Percentiles rank a stretch among this genome's conserved stretches.
Evolutionary conservation across 2,329 filamentous ascomycete genomes (phyloP).

Genomic region (Cladosporium austrohemisphaericum): DNA sequence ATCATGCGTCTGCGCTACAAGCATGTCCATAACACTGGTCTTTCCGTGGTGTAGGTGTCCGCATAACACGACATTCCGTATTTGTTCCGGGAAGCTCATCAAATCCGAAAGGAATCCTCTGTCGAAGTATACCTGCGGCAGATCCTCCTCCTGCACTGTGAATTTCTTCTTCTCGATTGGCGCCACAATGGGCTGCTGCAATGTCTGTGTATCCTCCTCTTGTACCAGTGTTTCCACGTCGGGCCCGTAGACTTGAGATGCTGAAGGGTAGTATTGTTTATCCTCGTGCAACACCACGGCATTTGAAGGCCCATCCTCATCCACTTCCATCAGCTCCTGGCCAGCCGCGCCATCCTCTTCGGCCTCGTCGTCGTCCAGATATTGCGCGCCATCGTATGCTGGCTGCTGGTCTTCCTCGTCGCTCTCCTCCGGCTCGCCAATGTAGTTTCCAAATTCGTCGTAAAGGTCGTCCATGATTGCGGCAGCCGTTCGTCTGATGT

Average conservation of each 20-base stretch:
- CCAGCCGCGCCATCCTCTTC: conserved; percentile 53
- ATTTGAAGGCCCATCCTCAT: conserved; percentile 87
- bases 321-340: conserved; percentile 90
- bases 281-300: conserved; percentile 98
- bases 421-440: conserved; percentile 85
- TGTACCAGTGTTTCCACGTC: conserved; percentile 95
- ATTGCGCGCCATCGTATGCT: conserved; percentile 73
- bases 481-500: not conserved
- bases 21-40: conserved; percentile 97
- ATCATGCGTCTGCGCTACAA: conserved; percentile 92
- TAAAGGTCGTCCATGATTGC: conserved; percentile 86
- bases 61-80: conserved; percentile 84
- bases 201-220: conserved; percentile 92
- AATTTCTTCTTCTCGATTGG: conserved; percentile 96
- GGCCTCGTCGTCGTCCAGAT: conserved; percentile 68
- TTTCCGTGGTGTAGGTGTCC: conserved; percentile 97
- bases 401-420: conserved; percentile 80
- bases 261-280: conserved; percentile 99
- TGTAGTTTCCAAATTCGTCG: conserved; percentile 99
- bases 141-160: conserved; percentile 82
- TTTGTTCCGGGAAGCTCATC: conserved; percentile 94
- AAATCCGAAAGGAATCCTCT: conserved; percentile 91
- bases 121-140: conserved; percentile 83
- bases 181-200: conserved; percentile 88
- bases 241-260: conserved; percentile 87